These are phyloP conservation scores for Fusarium sp. DNA, from an alignment of 2,329 filamentous ascomycete species.

Conservation along the genomic window DNA sequence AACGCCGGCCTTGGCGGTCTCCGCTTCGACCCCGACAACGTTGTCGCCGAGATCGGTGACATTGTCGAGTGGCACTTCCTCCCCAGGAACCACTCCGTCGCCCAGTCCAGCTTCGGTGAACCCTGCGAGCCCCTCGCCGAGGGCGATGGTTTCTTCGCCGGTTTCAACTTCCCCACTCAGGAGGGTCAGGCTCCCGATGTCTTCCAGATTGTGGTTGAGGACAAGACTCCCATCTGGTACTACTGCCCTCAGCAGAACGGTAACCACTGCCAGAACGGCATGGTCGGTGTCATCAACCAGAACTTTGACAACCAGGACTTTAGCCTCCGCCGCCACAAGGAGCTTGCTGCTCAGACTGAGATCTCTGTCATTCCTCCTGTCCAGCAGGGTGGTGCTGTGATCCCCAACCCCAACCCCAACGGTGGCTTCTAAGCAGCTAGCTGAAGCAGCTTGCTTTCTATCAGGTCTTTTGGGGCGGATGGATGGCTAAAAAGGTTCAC, in stretches of 20 bases:
- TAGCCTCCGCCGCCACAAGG: conserved; percentile 54
- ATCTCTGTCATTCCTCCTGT: conserved; percentile 48
- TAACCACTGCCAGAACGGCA: conserved; percentile 62
- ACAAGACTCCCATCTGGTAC: conserved; percentile 58
- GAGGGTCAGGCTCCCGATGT: conserved; percentile 54
- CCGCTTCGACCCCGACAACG: conserved; percentile 62
- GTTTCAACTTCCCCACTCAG: conserved; percentile 56
- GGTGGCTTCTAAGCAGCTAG: conserved; percentile 50
- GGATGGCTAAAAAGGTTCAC: not conserved
- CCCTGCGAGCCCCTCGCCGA: conserved; percentile 57
- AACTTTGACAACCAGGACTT: conserved; percentile 53
- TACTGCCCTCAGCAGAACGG: conserved; percentile 58
- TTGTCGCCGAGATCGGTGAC: conserved; percentile 62
- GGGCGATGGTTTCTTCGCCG: conserved; percentile 58
- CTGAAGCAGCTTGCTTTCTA: conserved; percentile 8
- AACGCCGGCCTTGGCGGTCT: conserved; percentile 60
- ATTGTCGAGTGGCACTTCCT: conserved; percentile 68
- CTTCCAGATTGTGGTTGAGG: conserved; percentile 59
- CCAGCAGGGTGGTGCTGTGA: conserved; percentile 52
- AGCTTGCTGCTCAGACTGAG: conserved; percentile 50
- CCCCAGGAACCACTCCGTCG: conserved; percentile 63
- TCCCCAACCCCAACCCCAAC: conserved; percentile 57
- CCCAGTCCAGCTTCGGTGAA: conserved; percentile 55
- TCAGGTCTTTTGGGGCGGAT: not conserved
- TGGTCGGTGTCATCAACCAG: conserved; percentile 64